A percentile compares a stretch with the other conserved stretches of the same genome.
These are phyloP conservation scores for Schizophyllum commune DNA, from an alignment of 1,284 basidiomycete species.

Conservation along the genomic window DNA sequence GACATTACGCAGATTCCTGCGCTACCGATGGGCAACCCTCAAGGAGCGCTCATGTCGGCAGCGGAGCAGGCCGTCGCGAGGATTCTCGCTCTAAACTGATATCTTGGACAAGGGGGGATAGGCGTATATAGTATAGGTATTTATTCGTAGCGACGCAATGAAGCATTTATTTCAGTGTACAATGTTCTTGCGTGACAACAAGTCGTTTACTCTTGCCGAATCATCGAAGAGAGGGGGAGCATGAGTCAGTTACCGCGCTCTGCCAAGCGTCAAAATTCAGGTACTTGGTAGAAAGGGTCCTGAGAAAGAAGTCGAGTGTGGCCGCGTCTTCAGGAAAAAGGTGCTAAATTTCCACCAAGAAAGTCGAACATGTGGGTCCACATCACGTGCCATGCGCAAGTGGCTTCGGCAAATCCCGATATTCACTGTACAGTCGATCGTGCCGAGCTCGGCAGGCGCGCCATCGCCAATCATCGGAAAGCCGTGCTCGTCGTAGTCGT, in stretches of 20 bases:
- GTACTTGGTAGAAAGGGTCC: no score
- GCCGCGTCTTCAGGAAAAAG: no score
- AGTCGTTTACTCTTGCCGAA: no score
- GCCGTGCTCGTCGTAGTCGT: background rate
- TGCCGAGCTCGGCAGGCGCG: background rate
- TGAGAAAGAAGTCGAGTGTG: no score
- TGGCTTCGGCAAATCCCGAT: background rate
- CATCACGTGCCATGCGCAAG: background rate
- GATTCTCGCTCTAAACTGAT: conserved; percentile 7
- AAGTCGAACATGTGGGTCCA: background rate
- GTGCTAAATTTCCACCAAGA: no score
- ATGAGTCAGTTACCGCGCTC: no score
- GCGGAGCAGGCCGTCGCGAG: conserved; percentile 12
- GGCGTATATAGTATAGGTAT: no score
- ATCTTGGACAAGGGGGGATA: background rate
- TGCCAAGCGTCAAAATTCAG: no score
- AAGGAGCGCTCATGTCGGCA: conserved; percentile 8
- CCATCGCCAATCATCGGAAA: background rate
- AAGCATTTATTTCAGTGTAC: no score
- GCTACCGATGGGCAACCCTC: conserved; percentile 11
- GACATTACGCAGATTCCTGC: conserved; percentile 2
- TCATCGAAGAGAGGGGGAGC: no score
- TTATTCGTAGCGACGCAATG: no score
- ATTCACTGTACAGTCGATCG: background rate
- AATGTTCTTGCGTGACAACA: no score